phyloP scores from a whole-genome alignment of 2,329 filamentous ascomycete genomes.

The Pseudocercospora pini-densiflorae region DNA sequence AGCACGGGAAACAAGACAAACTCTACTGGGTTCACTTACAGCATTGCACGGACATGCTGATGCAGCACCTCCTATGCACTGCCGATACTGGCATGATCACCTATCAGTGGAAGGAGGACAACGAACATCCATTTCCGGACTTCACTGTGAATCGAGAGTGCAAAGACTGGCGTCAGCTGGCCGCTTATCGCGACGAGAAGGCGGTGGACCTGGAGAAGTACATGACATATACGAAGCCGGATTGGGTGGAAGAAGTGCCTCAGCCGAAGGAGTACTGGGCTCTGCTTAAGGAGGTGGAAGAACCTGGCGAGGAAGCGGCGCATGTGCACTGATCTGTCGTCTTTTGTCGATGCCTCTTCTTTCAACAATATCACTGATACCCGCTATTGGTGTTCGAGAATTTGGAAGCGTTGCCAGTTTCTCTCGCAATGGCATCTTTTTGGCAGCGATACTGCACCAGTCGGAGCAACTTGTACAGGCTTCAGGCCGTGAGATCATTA shows the following conservation, averaged over 20 bases:
- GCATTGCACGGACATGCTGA: slow-evolving; percentile 5
- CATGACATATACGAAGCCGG: neutral
- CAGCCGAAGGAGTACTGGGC: neutral
- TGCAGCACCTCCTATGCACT: slow-evolving; percentile 2
- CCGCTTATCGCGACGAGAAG: neutral
- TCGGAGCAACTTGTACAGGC: too few species aligned
- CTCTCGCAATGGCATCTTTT: too few species aligned
- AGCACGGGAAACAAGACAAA: too few species aligned
- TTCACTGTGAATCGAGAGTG: neutral
- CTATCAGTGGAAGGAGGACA: neutral
- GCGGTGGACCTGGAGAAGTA: neutral
- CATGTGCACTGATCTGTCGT: neutral
- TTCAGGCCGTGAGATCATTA: too few species aligned
- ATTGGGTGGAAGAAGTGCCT: neutral
- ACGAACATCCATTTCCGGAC: neutral
- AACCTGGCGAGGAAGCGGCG: neutral
- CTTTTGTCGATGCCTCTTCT: neutral
- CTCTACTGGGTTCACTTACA: neutral
- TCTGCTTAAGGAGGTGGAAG: neutral
- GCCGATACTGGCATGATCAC: slow-evolving; percentile 10
- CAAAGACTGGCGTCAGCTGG: neutral
- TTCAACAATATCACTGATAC: neutral
- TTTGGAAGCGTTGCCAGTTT: neutral
- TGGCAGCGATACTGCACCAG: too few species aligned
- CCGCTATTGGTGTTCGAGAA: too few species aligned